Base-by-base conservation (phyloP, 2,329 filamentous ascomycete genomes). In the Nigrospora sphaerica region DNA sequence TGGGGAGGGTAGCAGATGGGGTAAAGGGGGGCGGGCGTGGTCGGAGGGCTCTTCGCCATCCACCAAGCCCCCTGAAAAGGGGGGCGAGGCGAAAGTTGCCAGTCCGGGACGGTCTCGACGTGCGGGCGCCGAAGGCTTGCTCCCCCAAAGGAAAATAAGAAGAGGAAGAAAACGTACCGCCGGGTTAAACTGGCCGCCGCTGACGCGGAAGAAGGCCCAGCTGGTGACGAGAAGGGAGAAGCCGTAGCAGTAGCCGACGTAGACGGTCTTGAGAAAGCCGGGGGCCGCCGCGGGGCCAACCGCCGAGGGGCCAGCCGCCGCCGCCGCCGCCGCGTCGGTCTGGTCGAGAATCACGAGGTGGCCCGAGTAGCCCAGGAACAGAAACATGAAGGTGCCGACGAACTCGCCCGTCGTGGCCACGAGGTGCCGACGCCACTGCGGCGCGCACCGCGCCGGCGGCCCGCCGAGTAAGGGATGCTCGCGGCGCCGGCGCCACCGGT, bases 181-280 rank as follows among this genome's bases (percentile, higher is more conserved):
- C 16, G 67, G 68, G 36, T 70, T 70, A 42, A 70, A 70, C n/a
- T 66, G 48, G 1, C 66, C 67, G 3, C 66, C 66, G 34, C 67
- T 72, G 38, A 77, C 67, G 14, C 72, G 62, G 51, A 71, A 77
- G 54, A 75, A 75, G 0, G 69, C 62, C 72, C 72, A 76, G 1
- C 69, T 71, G 36, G 72, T 74, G 37, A 72, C 68, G 13, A 71
- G 64, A 32, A 75, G 58, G 32, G 67, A 68, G 46, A 73, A 61
- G 1, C 70, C 68, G 49, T 72, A 74, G 12, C 57, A 60, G 10
- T 72, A 51, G 2, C 67, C 57, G 34, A 71, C 64, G 44, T 66
- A 71, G 5, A 72, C 55, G n/a, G 62, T 55, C 19, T 53, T 51
- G 23, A 63, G 53, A 31, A 58, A 56, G 3, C 54, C 53, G 11